phyloP scores from a whole-genome alignment of 371 early-diverging fungal genomes.

The Mycotypha africana region DNA sequence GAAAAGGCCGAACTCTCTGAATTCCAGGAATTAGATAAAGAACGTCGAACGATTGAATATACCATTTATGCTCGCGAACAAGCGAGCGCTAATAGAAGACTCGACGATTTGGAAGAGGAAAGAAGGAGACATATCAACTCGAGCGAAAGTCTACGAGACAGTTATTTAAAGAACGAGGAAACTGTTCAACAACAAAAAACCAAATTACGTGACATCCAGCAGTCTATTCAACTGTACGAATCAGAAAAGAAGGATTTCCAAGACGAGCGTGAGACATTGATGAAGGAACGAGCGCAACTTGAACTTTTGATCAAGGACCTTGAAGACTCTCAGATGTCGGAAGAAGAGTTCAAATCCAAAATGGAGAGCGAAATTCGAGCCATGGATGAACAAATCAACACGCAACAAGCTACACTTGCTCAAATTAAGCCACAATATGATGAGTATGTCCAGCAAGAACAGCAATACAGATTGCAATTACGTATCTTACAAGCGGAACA shows the following conservation, averaged over 20 bases:
- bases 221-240: conserved; percentile 41
- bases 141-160: conserved; percentile 32
- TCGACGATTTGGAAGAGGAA: conserved; percentile 67
- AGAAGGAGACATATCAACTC: conserved; percentile 42
- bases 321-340: conserved; percentile 41
- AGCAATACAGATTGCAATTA: conserved; percentile 38
- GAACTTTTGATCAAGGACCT: conserved; percentile 53
- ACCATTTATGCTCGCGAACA: conserved; percentile 89
- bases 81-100: conserved; percentile 64
- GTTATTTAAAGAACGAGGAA: conserved; percentile 30
- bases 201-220: conserved; percentile 35
- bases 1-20: conserved; percentile 91
- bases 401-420: conserved; percentile 50
- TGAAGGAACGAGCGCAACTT: conserved; percentile 52
- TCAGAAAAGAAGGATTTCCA: conserved; percentile 54
- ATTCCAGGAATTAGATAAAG: conserved; percentile 82
- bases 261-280: conserved; percentile 48
- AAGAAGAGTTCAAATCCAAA: conserved; percentile 37
- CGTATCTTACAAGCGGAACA: conserved; percentile 40
- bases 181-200: conserved; percentile 12
- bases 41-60: conserved; percentile 88
- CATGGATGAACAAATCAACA: conserved; percentile 52
- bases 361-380: conserved; percentile 36
- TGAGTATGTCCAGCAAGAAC: conserved; percentile 38
- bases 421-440: conserved; percentile 49